Evolutionary conservation across 2,329 filamentous ascomycete genomes (phyloP).

Genomic region (Fusarium multiceps): DNA sequence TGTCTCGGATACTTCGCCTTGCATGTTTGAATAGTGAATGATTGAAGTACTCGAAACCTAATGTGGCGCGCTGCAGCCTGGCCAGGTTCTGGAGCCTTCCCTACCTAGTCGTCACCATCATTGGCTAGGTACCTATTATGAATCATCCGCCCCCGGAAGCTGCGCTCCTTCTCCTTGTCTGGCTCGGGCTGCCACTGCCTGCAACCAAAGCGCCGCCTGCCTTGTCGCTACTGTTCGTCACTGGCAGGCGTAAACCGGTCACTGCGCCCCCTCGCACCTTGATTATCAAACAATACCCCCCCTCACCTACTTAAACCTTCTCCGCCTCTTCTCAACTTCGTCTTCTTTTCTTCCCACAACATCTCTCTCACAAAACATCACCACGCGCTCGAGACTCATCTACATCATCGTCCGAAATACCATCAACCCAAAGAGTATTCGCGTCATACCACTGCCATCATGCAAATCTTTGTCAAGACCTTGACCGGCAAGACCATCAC

Average conservation of each 20-base stretch:
- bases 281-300: slow-evolving; percentile 41
- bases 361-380: slow-evolving; percentile 19
- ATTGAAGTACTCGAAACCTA: slow-evolving; percentile 39
- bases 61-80: slow-evolving; percentile 38
- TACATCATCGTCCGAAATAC: slow-evolving; percentile 16
- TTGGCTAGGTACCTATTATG: slow-evolving; percentile 48
- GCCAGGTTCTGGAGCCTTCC: slow-evolving; percentile 56
- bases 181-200: slow-evolving; percentile 6
- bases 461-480: slow-evolving; percentile 99
- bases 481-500: slow-evolving; percentile 76
- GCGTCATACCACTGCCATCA: slow-evolving; percentile 60
- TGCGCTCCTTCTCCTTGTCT: slow-evolving; percentile 33
- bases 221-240: slow-evolving; percentile 34
- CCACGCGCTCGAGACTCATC: slow-evolving; percentile 22
- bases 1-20: slow-evolving; percentile 37
- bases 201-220: slow-evolving; percentile 15
- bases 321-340: slow-evolving; percentile 38
- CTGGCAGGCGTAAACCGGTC: slow-evolving; percentile 43
- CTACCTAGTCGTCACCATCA: slow-evolving; percentile 37
- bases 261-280: slow-evolving; percentile 45
- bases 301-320: slow-evolving; percentile 49
- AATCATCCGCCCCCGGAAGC: slow-evolving; percentile 50
- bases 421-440: slow-evolving; percentile 41
- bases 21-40: neutral
- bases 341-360: slow-evolving; percentile 23